Evolutionary conservation across 495 filamentous ascomycete species (phyloP).

Genomic region (Diplogelasinospora grovesii): DNA sequence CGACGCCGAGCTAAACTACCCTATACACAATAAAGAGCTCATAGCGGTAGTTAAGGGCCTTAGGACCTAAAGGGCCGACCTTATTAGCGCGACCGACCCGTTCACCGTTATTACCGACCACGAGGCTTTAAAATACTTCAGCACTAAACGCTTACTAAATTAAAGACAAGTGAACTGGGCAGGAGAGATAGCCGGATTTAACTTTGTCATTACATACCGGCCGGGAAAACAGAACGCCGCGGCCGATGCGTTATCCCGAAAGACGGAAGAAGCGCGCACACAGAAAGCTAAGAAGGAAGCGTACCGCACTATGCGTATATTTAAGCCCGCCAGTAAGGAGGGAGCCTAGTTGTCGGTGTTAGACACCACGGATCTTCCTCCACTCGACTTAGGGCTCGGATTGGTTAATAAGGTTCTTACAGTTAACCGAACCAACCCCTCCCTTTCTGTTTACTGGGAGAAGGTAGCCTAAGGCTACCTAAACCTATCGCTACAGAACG

Average conservation of each 20-base stretch:
- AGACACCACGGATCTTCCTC: too few relatives aligned
- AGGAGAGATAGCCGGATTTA: not conserved
- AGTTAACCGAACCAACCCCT: not conserved
- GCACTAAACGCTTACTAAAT: constrained; percentile 3
- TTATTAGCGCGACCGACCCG: too few relatives aligned
- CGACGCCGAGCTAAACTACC: too few relatives aligned
- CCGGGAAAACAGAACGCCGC: not conserved
- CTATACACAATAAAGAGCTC: constrained; percentile 8
- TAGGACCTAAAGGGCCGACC: not conserved
- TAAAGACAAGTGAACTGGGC: not conserved
- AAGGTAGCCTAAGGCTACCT: not conserved
- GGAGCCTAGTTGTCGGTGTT: not conserved
- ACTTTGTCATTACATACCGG: constrained; percentile 4
- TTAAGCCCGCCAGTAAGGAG: not conserved
- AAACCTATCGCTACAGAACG: not conserved
- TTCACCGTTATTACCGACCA: too few relatives aligned
- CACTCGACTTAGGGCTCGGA: too few relatives aligned
- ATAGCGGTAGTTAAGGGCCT: not conserved
- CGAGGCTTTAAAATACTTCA: not conserved
- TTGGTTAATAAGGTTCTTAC: too few relatives aligned
- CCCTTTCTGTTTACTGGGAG: not conserved
- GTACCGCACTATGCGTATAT: not conserved
- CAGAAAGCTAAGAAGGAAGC: not conserved
- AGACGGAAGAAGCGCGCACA: not conserved
- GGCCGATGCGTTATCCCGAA: constrained; percentile 1